Evolutionary conservation across 495 filamentous ascomycete species (phyloP).

Genomic region (Aspergillus biplanus): DNA sequence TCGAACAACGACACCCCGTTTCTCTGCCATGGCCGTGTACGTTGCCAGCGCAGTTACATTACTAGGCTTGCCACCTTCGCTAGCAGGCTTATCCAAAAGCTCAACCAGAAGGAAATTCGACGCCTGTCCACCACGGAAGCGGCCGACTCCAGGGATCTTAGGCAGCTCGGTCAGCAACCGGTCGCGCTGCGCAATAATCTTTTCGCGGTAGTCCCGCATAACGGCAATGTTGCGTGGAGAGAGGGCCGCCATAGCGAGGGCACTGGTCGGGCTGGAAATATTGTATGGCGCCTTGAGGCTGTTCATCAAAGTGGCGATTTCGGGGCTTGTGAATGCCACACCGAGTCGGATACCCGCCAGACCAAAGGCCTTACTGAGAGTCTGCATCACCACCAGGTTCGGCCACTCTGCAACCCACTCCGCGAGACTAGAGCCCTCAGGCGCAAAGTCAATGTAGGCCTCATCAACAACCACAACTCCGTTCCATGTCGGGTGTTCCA

Average conservation of each 20-base stretch:
- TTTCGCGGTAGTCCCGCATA: slow-evolving; percentile 68
- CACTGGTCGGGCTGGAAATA: slow-evolving; percentile 81
- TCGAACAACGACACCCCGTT: slow-evolving; percentile 85
- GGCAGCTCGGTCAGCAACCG: slow-evolving; percentile 75
- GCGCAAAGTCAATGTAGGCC: slow-evolving; percentile 94
- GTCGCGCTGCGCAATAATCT: slow-evolving; percentile 76
- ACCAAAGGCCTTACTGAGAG: slow-evolving; percentile 93
- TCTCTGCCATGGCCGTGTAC: slow-evolving; percentile 86
- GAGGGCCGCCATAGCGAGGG: slow-evolving; percentile 76
- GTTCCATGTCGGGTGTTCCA: slow-evolving; percentile 93
- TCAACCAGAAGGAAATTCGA: slow-evolving; percentile 91
- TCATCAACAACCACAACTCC: slow-evolving; percentile 93
- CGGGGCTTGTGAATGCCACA: slow-evolving; percentile 69
- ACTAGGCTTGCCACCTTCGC: slow-evolving; percentile 66
- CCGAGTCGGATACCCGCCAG: slow-evolving; percentile 88
- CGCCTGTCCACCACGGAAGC: slow-evolving; percentile 76
- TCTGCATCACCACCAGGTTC: slow-evolving; percentile 99
- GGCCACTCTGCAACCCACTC: slow-evolving; percentile 92
- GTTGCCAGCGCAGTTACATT: slow-evolving; percentile 76
- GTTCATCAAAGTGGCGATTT: slow-evolving; percentile 77
- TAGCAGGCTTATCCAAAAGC: slow-evolving; percentile 68
- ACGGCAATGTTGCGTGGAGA: slow-evolving; percentile 63
- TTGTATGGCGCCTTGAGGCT: slow-evolving; percentile 95
- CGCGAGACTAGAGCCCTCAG: slow-evolving; percentile 78
- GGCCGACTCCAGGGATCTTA: slow-evolving; percentile 74